Conservation (phyloP, 2,329 filamentous ascomycete genomes). For the Trichophyton mentagrophytes region DNA sequence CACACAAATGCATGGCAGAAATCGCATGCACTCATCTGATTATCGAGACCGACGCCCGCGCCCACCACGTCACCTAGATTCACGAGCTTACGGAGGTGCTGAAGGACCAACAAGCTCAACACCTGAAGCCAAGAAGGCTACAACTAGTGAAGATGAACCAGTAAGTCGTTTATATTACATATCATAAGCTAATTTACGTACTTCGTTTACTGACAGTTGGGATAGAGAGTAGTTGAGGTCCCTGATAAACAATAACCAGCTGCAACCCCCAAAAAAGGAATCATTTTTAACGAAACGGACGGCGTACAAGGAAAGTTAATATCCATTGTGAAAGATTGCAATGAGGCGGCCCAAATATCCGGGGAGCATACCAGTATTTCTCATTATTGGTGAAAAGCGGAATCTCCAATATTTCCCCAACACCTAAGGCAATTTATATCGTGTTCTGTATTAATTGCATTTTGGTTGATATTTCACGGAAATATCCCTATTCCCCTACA, state of each 20-base stretch:
- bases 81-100: neutral
- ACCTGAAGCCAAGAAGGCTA: neutral
- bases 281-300: neutral
- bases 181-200: neutral
- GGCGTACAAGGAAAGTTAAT: neutral
- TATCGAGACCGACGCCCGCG: neutral
- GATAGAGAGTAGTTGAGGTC: neutral
- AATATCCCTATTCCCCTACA: neutral
- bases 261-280: neutral
- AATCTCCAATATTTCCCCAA: neutral
- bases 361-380: neutral
- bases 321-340: neutral
- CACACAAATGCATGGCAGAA: neutral
- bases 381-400: neutral
- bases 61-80: neutral
- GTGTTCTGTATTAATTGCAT: neutral
- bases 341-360: neutral
- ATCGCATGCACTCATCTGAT: neutral
- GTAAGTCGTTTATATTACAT: neutral
- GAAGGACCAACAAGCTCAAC: neutral
- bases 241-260: neutral
- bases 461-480: neutral
- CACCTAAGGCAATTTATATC: neutral
- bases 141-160: neutral
- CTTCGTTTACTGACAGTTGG: neutral